Percentiles rank a stretch among this genome's conserved stretches.
Evolutionary conservation across 2,329 filamentous ascomycete genomes (phyloP).

Genomic region (Talaromyces sp.): DNA sequence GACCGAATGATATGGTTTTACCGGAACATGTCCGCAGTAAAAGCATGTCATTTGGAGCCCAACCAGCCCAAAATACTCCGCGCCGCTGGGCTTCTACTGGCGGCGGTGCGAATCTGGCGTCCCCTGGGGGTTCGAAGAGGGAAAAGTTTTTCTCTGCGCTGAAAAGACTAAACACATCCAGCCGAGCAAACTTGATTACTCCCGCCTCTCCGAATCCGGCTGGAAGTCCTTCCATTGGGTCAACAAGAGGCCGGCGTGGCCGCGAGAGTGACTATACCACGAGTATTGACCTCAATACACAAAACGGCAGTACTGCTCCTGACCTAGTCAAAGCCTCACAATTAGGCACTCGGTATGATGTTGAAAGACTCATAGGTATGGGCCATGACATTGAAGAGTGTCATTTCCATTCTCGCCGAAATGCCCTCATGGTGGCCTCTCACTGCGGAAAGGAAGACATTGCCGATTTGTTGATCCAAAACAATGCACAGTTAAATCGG

Average conservation of each 20-base stretch:
- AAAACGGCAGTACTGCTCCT: conserved; percentile 24
- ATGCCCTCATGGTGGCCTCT: conserved; percentile 32
- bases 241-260: conserved; percentile 15
- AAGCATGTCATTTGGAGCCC: conserved; percentile 14
- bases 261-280: conserved; percentile 22
- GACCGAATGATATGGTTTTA: conserved; percentile 12
- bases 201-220: conserved; percentile 9
- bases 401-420: conserved; percentile 27
- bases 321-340: conserved; percentile 32
- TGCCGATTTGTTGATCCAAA: conserved; percentile 26
- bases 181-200: conserved; percentile 11
- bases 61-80: conserved; percentile 3
- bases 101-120: conserved; percentile 4
- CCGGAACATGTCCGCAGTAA: conserved; percentile 15
- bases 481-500: conserved; percentile 24
- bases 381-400: conserved; percentile 25
- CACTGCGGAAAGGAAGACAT: conserved; percentile 34
- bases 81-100: conserved; percentile 17
- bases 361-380: conserved; percentile 25
- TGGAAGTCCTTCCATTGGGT: conserved; percentile 10
- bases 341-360: conserved; percentile 26
- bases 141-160: conserved; percentile 16
- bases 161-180: conserved; percentile 12
- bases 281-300: conserved; percentile 30
- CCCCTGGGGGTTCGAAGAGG: conserved; percentile 14